phyloP scores from a whole-genome alignment of 768 basidiomycete species.

The Tremella mesenterica region DNA sequence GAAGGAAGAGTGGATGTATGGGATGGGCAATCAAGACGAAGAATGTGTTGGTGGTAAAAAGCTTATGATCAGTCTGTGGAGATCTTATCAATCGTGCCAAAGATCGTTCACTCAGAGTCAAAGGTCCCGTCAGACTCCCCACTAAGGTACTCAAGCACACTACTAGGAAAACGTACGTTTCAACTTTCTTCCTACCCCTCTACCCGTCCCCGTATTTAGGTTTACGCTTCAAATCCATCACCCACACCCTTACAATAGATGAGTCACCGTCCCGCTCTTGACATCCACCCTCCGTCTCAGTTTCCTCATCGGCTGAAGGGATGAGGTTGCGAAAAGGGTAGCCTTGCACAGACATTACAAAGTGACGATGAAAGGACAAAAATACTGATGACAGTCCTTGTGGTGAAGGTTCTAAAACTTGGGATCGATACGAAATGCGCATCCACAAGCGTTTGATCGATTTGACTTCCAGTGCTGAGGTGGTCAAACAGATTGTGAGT shows the following conservation, averaged over 20 bases:
- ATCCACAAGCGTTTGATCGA: slow-evolving; percentile 99
- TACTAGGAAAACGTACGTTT: slow-evolving; percentile 90
- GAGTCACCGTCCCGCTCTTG: not conserved
- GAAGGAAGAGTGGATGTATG: not conserved
- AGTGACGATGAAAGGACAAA: no score
- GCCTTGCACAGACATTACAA: no score
- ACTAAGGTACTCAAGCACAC: slow-evolving; percentile 99
- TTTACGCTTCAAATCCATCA: not conserved
- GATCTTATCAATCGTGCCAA: slow-evolving; percentile 98
- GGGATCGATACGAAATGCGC: slow-evolving; percentile 99
- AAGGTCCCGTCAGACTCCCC: slow-evolving; percentile 96
- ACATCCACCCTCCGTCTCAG: not conserved
- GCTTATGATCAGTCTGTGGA: slow-evolving; percentile 60
- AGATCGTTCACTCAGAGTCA: slow-evolving; percentile 98
- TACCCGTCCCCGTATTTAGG: not conserved
- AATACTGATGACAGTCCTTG: slow-evolving; percentile 69
- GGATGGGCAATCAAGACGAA: not conserved
- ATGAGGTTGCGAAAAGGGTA: no score
- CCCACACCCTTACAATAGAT: not conserved
- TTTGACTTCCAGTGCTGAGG: slow-evolving; percentile 94
- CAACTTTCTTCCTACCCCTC: no score
- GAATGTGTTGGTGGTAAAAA: not conserved
- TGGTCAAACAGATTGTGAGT: slow-evolving; percentile 98
- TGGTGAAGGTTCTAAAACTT: slow-evolving; percentile 99
- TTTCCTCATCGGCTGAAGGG: no score